Conservation (phyloP, 2,329 filamentous ascomycete species). For the Penicillium sp. region DNA sequence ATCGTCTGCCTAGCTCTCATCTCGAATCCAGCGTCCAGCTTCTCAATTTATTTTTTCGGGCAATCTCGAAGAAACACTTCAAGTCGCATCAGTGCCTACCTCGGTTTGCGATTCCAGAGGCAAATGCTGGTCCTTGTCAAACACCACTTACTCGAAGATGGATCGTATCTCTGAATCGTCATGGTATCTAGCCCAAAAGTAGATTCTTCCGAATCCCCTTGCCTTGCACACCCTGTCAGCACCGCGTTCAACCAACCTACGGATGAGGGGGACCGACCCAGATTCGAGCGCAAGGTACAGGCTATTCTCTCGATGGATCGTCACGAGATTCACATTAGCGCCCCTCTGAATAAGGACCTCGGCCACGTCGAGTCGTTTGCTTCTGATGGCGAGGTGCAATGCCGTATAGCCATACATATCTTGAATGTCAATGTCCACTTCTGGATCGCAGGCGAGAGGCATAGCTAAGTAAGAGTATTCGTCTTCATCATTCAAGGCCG, state of each 20-base stretch:
- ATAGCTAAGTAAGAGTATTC: background rate
- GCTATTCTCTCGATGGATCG: background rate
- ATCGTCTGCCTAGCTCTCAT: background rate
- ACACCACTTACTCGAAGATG: background rate
- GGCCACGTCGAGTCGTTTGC: background rate
- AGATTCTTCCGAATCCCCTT: background rate
- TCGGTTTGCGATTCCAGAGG: background rate
- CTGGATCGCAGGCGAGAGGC: conserved; percentile 1
- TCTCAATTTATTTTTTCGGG: background rate
- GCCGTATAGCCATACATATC: conserved; percentile 9
- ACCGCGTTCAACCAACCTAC: background rate
- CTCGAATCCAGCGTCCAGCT: background rate
- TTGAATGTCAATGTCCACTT: conserved; percentile 5
- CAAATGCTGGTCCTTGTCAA: background rate
- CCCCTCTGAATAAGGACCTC: background rate
- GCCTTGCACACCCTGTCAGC: background rate
- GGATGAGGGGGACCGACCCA: background rate
- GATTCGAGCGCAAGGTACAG: conserved; percentile 4
- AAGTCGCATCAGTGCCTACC: background rate
- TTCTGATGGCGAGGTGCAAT: conserved; percentile 11
- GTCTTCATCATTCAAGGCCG: background rate
- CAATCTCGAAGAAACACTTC: background rate
- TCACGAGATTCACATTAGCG: background rate
- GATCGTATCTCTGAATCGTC: background rate
- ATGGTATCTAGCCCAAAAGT: background rate